Base-by-base conservation (phyloP, 2,329 filamentous ascomycete genomes). In the Nannizziopsis barbatae region DNA sequence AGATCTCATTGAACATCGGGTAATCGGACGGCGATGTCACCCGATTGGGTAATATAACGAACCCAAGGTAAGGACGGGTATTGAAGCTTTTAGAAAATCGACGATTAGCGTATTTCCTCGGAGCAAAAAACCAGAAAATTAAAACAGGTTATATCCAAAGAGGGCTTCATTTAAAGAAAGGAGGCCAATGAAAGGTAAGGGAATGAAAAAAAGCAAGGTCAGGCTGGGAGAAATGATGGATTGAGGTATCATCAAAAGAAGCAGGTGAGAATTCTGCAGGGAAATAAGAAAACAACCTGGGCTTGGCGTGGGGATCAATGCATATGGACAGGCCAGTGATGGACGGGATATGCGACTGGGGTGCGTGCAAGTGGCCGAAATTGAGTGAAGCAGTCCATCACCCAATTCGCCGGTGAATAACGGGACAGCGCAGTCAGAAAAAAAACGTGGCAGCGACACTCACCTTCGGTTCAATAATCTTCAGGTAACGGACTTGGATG, bases 391-490 rank as follows among this genome's bases (percentile, higher is more conserved):
- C 9, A 33, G 27, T 17, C 15, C 7, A 40, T 17, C 7, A 22
- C 9, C 35, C 22, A 27, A 27, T 27, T 27, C 22, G 22, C 22
- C 22, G 22, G 22, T 27, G 22, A 27, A 3, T 27, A 3, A 27
- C 22, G 18, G 31, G 35, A 3, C 35, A 17, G 17, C n/a, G 35
- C 35, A 37, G 35, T 17, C 35, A 37, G 17, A 9, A 17, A 37
- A 9, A 50, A 33, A 38, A 39, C 20, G 33, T 40, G 15, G 45
- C 3, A 55, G n/a, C 33, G 14, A 30, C 39, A 67, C 79, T 61
- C 73, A 95, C 90, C 86, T 98, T 98, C 41, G 92, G 92, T 70
- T 98, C 92, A 55, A 94, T 96, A 62, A 98, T 98, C 77, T 98
- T 98, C 66, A 98, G 71, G 67, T 98, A 98, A 61, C 92, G 80